Conservation (phyloP, 257 asterid genomes). For the Solanum corneliomulleri region DNA sequence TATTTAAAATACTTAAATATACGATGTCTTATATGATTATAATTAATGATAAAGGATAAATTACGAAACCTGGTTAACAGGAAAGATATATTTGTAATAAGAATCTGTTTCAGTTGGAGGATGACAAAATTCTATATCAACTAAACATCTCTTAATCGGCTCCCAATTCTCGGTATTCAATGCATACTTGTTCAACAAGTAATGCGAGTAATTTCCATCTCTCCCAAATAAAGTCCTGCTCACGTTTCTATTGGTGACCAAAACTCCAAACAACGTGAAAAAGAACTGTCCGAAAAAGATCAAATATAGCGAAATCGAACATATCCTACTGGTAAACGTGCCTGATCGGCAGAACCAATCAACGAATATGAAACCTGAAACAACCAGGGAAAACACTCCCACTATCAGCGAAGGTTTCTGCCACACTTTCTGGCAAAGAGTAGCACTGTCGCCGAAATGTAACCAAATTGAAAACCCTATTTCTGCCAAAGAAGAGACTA, state of each 20-base stretch:
- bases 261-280: constrained; percentile 34
- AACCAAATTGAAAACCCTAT: constrained; percentile 35
- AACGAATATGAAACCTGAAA: constrained; percentile 32
- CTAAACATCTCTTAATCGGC: constrained; percentile 50
- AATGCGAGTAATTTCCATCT: constrained; percentile 49
- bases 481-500: constrained; percentile 22
- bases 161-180: constrained; percentile 43
- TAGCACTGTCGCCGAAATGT: constrained; percentile 1
- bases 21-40: too few relatives aligned
- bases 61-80: too few relatives aligned
- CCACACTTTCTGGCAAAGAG: constrained; percentile 34
- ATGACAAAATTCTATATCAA: constrained; percentile 17
- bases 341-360: constrained; percentile 24
- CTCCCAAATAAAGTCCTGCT: constrained; percentile 36
- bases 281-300: constrained; percentile 15
- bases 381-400: constrained; percentile 26
- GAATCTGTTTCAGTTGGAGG: too few relatives aligned
- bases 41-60: too few relatives aligned
- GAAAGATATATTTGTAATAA: too few relatives aligned
- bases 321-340: not conserved
- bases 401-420: constrained; percentile 32
- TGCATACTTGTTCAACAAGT: constrained; percentile 49
- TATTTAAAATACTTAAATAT: too few relatives aligned
- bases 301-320: constrained; percentile 11
- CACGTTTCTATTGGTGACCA: constrained; percentile 38